phyloP scores from a whole-genome alignment of 345 rosid species.

The Noccaea caerulescens region DNA sequence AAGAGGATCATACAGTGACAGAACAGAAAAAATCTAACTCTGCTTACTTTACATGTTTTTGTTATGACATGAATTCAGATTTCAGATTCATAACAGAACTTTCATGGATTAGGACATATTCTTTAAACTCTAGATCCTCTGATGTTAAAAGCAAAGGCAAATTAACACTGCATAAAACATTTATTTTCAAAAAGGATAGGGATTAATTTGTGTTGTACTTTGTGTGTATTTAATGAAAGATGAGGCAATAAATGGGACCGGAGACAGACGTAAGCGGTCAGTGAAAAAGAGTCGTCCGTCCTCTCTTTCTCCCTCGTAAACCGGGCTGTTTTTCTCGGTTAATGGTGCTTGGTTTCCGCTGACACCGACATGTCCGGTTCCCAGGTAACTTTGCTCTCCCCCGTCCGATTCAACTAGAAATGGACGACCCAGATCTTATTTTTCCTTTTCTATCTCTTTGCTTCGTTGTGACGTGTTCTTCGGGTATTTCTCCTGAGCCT shows the following conservation, averaged over 20 bases:
- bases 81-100: conserved; percentile 24
- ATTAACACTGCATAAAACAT: background rate
- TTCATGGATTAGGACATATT: conserved; percentile 34
- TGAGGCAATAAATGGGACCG: conserved; percentile 37
- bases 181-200: background rate
- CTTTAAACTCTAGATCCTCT: conserved; percentile 23
- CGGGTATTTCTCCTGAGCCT: conserved; percentile 45
- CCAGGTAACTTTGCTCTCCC: conserved; percentile 28
- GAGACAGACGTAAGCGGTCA: conserved; percentile 47
- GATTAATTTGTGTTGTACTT: conserved; percentile 34
- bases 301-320: conserved; percentile 45
- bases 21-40: conserved; percentile 5
- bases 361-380: conserved; percentile 63
- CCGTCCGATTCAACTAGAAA: conserved; percentile 36
- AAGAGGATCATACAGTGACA: background rate
- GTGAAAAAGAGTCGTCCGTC: conserved; percentile 35
- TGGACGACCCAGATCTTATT: conserved; percentile 46
- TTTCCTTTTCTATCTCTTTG: conserved; percentile 51
- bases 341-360: conserved; percentile 58
- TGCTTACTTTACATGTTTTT: background rate
- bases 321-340: conserved; percentile 58
- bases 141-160: background rate
- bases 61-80: conserved; percentile 12
- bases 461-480: conserved; percentile 50
- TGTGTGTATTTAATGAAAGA: conserved; percentile 35